phyloP scores from a whole-genome alignment of 306 rosid genomes.

The Corylus heterophylla region DNA sequence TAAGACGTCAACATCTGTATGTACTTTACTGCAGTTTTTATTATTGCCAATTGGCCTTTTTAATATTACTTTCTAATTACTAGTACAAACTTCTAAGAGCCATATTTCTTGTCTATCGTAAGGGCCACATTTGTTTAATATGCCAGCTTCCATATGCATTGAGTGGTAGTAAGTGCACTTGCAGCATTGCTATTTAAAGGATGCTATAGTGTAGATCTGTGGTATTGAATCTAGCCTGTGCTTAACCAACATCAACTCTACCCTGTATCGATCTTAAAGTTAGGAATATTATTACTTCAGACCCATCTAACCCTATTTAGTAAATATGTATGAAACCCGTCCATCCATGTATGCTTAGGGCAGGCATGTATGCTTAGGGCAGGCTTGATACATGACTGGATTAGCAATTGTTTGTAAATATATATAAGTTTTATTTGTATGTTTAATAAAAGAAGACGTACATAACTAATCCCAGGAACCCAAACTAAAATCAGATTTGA shows the following conservation, averaged over 20 bases:
- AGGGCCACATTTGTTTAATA: not conserved
- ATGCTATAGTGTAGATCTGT: not conserved
- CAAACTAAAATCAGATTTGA: not conserved
- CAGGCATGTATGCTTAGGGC: not conserved
- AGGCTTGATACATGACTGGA: not conserved
- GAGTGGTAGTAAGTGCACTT: not conserved
- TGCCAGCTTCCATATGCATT: not conserved
- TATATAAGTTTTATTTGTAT: not conserved
- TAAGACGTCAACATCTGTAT: slow-evolving; percentile 93
- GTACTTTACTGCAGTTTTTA: slow-evolving; percentile 30
- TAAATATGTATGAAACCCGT: not conserved
- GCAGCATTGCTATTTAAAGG: not conserved
- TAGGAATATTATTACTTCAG: not conserved
- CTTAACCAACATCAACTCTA: not conserved
- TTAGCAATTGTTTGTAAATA: not conserved
- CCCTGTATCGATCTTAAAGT: not conserved
- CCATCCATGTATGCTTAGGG: not conserved
- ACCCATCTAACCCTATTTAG: not conserved
- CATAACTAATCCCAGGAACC: not conserved
- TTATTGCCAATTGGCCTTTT: not conserved
- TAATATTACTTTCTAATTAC: not conserved
- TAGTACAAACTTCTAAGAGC: not conserved
- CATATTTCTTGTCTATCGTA: not conserved
- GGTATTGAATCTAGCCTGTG: not conserved
- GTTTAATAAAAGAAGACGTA: not conserved